Evolutionary conservation across 176 grass and related monocot species (phyloP).

Genomic region (Rhynchospora breviuscula): DNA sequence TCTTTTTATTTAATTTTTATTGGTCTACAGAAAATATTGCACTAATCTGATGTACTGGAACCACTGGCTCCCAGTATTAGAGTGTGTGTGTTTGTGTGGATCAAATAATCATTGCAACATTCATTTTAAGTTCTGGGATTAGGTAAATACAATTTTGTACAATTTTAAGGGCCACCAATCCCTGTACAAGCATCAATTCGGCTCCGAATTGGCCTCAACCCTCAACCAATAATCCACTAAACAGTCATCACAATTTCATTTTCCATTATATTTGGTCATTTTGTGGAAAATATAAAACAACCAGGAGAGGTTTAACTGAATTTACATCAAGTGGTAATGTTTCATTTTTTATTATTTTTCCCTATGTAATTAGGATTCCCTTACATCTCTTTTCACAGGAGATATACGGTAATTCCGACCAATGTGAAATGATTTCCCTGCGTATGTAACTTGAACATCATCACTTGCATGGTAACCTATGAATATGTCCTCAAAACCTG

Average conservation of each 20-base stretch:
- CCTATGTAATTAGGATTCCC: conserved; percentile 1
- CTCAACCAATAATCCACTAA: not conserved
- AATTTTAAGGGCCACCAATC: not conserved
- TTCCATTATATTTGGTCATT: not conserved
- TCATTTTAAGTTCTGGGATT: not conserved
- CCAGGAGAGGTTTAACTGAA: not conserved
- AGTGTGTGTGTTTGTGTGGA: not conserved
- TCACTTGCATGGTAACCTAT: conserved; percentile 82
- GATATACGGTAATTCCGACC: conserved; percentile 69
- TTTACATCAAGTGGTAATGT: not conserved
- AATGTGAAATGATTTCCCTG: conserved; percentile 70
- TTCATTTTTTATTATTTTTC: not conserved
- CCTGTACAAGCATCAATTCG: not conserved
- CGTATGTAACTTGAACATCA: conserved; percentile 91
- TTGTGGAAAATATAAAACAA: not conserved
- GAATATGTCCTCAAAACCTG: conserved; percentile 85
- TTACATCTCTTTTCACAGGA: conserved; percentile 69
- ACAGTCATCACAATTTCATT: not conserved
- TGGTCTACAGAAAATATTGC: not conserved
- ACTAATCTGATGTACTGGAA: not conserved
- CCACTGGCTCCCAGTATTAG: not conserved
- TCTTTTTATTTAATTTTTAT: conserved; percentile 8
- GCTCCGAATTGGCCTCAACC: not conserved
- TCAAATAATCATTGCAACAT: not conserved
- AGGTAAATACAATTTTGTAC: not conserved